Evolutionary conservation across 192 early-diverging fungal species (phyloP).

Genomic region (Gigaspora rosea): DNA sequence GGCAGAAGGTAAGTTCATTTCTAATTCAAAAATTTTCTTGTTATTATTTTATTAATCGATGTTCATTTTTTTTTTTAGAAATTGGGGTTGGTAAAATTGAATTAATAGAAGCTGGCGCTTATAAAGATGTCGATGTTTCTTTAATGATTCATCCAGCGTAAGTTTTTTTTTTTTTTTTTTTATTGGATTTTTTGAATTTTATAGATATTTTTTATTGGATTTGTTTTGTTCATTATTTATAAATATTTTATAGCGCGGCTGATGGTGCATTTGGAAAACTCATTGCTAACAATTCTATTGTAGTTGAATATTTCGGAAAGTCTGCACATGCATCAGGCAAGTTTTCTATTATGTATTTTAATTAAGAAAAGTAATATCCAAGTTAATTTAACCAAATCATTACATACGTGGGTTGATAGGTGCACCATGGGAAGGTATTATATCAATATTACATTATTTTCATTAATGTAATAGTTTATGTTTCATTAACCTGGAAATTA

Average conservation of each 20-base stretch:
- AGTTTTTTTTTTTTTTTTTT: too few species aligned
- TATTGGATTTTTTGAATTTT: too few species aligned
- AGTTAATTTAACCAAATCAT: too few species aligned
- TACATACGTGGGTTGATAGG: too few species aligned
- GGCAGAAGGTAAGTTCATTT: conserved; percentile 53
- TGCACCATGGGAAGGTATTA: too few species aligned
- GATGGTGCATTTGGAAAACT: conserved; percentile 51
- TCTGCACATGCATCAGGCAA: conserved; percentile 69
- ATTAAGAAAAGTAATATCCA: too few species aligned
- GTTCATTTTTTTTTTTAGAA: conserved; percentile 38
- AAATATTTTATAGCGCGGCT: conserved; percentile 35
- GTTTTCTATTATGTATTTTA: too few species aligned
- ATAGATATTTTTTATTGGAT: too few species aligned
- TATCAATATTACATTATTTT: too few species aligned
- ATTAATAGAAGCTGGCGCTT: conserved; percentile 67
- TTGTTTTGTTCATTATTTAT: background rate
- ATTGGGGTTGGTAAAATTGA: conserved; percentile 68
- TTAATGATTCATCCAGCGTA: conserved; percentile 82
- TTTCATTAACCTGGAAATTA: too few species aligned
- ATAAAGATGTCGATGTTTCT: conserved; percentile 69
- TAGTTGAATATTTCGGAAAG: conserved; percentile 71
- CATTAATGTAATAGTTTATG: too few species aligned
- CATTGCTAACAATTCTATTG: conserved; percentile 43
- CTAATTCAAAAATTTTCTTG: background rate
- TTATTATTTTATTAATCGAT: background rate